phyloP scores from a whole-genome alignment of 2,329 filamentous ascomycete species.

The Xylariaceae sp. region DNA sequence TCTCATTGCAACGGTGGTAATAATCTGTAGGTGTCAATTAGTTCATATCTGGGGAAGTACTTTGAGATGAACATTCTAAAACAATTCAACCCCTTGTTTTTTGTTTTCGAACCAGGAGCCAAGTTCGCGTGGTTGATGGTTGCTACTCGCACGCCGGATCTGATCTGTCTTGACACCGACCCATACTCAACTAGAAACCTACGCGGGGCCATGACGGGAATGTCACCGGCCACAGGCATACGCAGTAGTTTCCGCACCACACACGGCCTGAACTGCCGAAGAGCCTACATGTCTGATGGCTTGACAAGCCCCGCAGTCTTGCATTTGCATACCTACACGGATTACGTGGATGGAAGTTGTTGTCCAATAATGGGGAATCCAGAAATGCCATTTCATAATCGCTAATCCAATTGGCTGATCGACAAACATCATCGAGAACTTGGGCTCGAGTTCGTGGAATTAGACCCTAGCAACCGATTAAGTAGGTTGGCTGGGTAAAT shows the following conservation, averaged over 20 bases:
- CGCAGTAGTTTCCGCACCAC: neutral
- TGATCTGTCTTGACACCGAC: neutral
- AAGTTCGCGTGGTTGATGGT: neutral
- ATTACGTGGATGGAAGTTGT: neutral
- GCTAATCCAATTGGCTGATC: conserved; percentile 5
- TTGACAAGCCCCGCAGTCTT: conserved; percentile 8
- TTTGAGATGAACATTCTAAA: neutral
- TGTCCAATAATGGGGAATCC: conserved; percentile 8
- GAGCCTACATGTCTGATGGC: conserved; percentile 4
- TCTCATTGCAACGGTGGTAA: neutral
- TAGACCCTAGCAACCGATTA: neutral
- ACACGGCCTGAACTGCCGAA: neutral
- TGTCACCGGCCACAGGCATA: neutral
- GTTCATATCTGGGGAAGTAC: neutral
- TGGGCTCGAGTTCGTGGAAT: neutral
- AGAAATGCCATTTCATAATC: neutral
- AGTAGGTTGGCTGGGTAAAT: neutral
- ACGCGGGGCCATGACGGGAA: too few relatives aligned
- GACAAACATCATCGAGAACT: neutral
- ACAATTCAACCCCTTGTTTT: neutral
- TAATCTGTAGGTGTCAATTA: neutral
- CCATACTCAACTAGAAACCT: neutral
- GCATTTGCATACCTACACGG: conserved; percentile 9
- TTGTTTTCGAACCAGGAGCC: neutral
- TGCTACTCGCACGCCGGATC: neutral